Conservation (phyloP, 2,329 filamentous ascomycete species). For the Cryphonectria nitschkei region DNA sequence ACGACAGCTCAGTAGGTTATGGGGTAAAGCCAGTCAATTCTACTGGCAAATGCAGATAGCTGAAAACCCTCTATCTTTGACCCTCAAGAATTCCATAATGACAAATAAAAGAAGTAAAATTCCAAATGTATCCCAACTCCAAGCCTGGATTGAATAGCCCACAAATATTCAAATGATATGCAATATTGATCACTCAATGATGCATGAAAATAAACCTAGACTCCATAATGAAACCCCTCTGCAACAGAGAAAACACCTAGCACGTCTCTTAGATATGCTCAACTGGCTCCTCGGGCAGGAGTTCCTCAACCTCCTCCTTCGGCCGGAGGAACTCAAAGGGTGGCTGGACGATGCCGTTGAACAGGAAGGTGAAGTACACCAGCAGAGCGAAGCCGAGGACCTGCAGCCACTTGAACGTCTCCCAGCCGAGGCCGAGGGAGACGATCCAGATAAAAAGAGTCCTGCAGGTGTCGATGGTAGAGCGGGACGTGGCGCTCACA, state of each 20-base stretch:
- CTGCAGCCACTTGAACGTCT: constrained; percentile 96
- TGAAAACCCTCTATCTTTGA: background rate
- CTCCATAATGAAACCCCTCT: background rate
- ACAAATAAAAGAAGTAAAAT: background rate
- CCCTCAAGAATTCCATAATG: background rate
- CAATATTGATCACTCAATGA: background rate
- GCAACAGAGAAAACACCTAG: background rate
- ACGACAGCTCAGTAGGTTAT: background rate
- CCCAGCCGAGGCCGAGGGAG: constrained; percentile 91
- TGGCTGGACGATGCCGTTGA: constrained; percentile 90
- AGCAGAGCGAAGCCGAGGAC: constrained; percentile 85
- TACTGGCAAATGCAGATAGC: background rate
- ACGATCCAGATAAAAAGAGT: constrained; percentile 99
- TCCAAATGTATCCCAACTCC: background rate
- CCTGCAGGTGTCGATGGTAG: constrained; percentile 95
- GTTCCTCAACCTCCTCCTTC: constrained; percentile 59
- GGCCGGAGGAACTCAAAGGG: constrained; percentile 71
- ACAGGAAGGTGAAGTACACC: constrained; percentile 95
- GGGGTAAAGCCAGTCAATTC: background rate
- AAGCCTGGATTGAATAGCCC: background rate
- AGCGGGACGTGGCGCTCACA: constrained; percentile 90
- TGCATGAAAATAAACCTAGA: background rate
- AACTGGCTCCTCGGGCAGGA: constrained; percentile 82
- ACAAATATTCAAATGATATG: background rate
- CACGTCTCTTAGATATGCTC: constrained; percentile 58